Evolutionary conservation across 2,329 filamentous ascomycete genomes (phyloP).

Genomic region (Aspergillus novofumigatus): DNA sequence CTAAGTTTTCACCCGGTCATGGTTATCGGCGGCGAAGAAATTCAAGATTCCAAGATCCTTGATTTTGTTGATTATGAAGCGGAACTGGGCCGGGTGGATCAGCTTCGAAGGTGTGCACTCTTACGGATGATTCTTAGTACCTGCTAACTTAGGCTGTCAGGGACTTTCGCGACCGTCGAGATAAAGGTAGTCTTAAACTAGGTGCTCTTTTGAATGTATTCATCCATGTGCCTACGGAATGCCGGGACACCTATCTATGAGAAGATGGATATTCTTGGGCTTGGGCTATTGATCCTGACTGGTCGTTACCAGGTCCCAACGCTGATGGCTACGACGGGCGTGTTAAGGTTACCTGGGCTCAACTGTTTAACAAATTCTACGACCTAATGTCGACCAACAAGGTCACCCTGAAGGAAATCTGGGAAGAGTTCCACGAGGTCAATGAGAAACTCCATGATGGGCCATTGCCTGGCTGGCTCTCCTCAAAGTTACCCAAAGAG

Average conservation of each 20-base stretch:
- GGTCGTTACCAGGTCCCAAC: constrained; percentile 3
- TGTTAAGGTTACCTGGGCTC: constrained; percentile 5
- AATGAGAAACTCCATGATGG: background rate
- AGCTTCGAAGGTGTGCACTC: background rate
- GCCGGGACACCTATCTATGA: background rate
- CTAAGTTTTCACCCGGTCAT: background rate
- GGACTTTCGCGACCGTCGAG: constrained; percentile 6
- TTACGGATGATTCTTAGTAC: too few relatives aligned
- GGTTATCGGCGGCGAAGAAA: background rate
- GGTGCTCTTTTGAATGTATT: constrained; percentile 9
- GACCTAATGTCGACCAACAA: constrained; percentile 8
- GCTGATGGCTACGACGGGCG: constrained; percentile 13
- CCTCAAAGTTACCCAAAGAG: too few relatives aligned
- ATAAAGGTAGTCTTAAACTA: background rate
- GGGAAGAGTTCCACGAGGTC: constrained; percentile 5
- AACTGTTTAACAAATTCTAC: constrained; percentile 8
- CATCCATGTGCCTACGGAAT: constrained; percentile 1
- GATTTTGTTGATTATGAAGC: background rate
- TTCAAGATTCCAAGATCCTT: background rate
- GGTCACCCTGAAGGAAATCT: constrained; percentile 12
- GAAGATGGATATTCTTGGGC: background rate
- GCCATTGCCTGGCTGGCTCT: background rate
- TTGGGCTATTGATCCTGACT: constrained; percentile 12
- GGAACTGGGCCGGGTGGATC: background rate
- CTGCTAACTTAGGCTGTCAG: background rate